phyloP scores from a whole-genome alignment of 2,329 filamentous ascomycete genomes.

The Polychaeton citri region DNA sequence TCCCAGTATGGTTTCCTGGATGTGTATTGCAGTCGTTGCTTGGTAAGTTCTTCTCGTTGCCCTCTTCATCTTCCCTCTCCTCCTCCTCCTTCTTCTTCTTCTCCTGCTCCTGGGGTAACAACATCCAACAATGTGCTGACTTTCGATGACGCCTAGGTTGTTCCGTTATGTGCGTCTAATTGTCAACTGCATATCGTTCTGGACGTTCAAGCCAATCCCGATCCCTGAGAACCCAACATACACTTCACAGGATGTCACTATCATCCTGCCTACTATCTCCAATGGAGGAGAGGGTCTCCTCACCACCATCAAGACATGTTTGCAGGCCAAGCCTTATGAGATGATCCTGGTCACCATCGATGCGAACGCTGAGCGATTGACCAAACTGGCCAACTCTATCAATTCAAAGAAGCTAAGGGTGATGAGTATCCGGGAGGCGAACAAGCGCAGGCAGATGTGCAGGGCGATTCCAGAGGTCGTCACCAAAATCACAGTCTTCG shows the following conservation, averaged over 20 bases:
- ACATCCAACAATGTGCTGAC: neutral
- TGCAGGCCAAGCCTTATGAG: constrained; percentile 55
- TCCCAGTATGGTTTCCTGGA: constrained; percentile 22
- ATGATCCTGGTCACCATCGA: constrained; percentile 80
- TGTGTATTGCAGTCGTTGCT: constrained; percentile 18
- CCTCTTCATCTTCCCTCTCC: neutral
- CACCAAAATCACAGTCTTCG: constrained; percentile 79
- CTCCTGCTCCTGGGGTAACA: neutral
- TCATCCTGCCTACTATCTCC: constrained; percentile 87
- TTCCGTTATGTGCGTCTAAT: constrained; percentile 79
- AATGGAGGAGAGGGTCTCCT: constrained; percentile 73
- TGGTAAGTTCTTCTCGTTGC: constrained; percentile 15
- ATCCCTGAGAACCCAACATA: constrained; percentile 70
- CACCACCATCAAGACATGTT: constrained; percentile 65
- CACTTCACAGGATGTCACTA: constrained; percentile 73
- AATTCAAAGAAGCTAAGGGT: constrained; percentile 56
- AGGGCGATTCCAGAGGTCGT: constrained; percentile 74
- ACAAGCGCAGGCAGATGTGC: constrained; percentile 90
- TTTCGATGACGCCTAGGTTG: constrained; percentile 44
- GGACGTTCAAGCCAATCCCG: constrained; percentile 73
- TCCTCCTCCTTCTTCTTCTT: constrained; percentile 1
- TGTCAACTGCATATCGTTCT: constrained; percentile 75
- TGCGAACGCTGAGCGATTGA: constrained; percentile 50
- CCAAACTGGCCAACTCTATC: constrained; percentile 40
- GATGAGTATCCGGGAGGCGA: constrained; percentile 68